Evolutionary conservation across 1,139 yeast species (phyloP), one percentile per base, ranked within the genome.

Genomic region (Blastobotrys ciferrii): DNA sequence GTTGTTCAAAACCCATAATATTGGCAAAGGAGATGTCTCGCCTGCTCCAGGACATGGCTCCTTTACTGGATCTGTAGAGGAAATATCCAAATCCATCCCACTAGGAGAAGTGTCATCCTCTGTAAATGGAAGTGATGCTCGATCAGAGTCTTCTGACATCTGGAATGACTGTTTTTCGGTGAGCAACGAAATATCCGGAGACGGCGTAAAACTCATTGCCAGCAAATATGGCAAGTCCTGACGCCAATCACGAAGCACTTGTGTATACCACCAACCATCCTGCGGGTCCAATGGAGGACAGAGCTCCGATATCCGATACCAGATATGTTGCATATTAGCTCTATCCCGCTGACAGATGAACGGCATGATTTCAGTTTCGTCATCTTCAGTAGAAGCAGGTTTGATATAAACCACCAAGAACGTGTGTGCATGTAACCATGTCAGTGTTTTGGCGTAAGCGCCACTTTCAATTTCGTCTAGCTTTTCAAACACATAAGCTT

Each of bases 61-160:
- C 2, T 60, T 47, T 1, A 82, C 80, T 1, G 57, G 58, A 4
- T 71, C 72, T 1, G 64, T 61, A 3, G 79, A 69, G 4, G 76
- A 68, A 13, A 81, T 59, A 61, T 87, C 95, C 2, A 87, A 46
- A 0, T 78, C 80, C 31, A 85, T 57, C 1, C 96, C 96, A 17
- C 85, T 69, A 0, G 91, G 81, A 1, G 86, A 77, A 4, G 85
- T 76, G 60, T 87, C 95, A 45, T 78, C 84, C 1, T 75, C 82
- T 13, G 78, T 82, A 55, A 87, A 70, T 0, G 96, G 95, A 54
- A 87, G 71, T 12, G 78, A 76, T 0, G 95, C 92, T 46, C 86
- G 74, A 55, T 79, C 80, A 2, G 82, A 71, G 60, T 88, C 96
- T 57, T 84, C 86, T 2, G 76, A 65, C 18, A 82, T 80, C 32